Percentiles rank a stretch among this genome's conserved stretches.
Conservation (phyloP, 129 eudicot genomes). For the Artemisia tridentata region DNA sequence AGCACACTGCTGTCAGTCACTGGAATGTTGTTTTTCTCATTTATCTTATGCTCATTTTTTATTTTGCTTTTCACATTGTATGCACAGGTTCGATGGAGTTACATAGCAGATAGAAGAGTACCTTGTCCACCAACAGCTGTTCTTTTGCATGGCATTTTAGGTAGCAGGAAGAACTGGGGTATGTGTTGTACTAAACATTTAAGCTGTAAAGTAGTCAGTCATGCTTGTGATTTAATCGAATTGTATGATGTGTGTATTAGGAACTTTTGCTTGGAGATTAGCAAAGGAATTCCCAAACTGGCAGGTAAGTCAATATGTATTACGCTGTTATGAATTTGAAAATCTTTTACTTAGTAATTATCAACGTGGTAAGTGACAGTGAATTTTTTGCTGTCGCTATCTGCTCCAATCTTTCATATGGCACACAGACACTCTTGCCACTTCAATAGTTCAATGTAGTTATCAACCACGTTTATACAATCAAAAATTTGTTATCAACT, state of each 20-base stretch:
- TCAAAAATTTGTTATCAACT: too few relatives aligned
- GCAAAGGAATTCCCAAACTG: slow-evolving; percentile 86
- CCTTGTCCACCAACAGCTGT: slow-evolving; percentile 95
- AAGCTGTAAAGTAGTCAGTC: slow-evolving; percentile 13
- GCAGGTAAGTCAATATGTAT: slow-evolving; percentile 59
- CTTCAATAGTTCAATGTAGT: too few relatives aligned
- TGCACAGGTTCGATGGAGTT: slow-evolving; percentile 85
- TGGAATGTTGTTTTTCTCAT: not conserved
- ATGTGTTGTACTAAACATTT: slow-evolving; percentile 24
- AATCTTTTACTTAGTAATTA: not conserved
- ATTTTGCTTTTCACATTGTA: slow-evolving; percentile 27
- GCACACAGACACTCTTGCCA: too few relatives aligned
- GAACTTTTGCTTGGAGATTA: slow-evolving; percentile 88
- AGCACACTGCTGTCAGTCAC: slow-evolving; percentile 3
- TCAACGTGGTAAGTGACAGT: not conserved
- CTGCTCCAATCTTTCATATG: too few relatives aligned
- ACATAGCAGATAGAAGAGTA: slow-evolving; percentile 62
- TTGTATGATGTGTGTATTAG: slow-evolving; percentile 36
- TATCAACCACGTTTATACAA: too few relatives aligned
- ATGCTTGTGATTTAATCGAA: slow-evolving; percentile 7
- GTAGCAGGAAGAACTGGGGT: slow-evolving; percentile 99
- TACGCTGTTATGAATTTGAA: not conserved
- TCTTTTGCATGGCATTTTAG: slow-evolving; percentile 90
- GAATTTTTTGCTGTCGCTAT: too few relatives aligned
- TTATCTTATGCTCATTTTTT: not conserved